A percentile compares a stretch with the other conserved stretches of the same genome.
phyloP scores from a whole-genome alignment of 805 yeast species.

The Candida methanosorbosa region DNA sequence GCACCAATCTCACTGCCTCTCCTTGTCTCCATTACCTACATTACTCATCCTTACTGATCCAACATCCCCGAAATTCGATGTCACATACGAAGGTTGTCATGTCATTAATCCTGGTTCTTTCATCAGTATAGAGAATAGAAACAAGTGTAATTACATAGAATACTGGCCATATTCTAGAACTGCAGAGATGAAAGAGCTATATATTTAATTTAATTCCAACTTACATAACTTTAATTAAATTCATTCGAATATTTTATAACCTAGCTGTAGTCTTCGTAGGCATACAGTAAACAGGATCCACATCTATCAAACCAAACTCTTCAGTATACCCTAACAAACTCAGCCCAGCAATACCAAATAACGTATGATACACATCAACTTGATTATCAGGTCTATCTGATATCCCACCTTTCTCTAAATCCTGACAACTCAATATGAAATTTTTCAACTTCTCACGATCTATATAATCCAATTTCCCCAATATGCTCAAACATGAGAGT shows the following conservation, averaged over 20 bases:
- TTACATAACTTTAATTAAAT: neutral
- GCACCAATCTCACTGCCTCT: conserved; percentile 59
- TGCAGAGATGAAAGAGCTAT: conserved; percentile 38
- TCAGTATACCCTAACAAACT: conserved; percentile 57
- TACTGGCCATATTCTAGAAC: conserved; percentile 54
- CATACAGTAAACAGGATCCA: conserved; percentile 86
- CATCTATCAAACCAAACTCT: conserved; percentile 33
- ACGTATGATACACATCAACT: conserved; percentile 88
- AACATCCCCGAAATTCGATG: conserved; percentile 60
- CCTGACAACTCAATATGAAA: conserved; percentile 76
- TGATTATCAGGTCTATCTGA: conserved; percentile 88
- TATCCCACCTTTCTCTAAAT: conserved; percentile 73
- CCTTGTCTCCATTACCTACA: conserved; percentile 74
- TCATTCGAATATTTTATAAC: neutral
- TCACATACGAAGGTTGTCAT: conserved; percentile 76
- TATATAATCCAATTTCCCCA: conserved; percentile 70
- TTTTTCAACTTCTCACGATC: conserved; percentile 48
- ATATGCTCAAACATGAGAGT: conserved; percentile 59
- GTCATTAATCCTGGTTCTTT: conserved; percentile 66
- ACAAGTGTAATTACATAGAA: conserved; percentile 60
- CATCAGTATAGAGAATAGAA: conserved; percentile 28
- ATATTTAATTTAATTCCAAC: conserved; percentile 9
- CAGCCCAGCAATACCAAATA: conserved; percentile 84
- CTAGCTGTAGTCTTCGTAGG: conserved; percentile 30
- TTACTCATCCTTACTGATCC: conserved; percentile 58